Evolutionary conservation across 2,329 filamentous ascomycete species (phyloP).

Genomic region (Talaromyces sp.): DNA sequence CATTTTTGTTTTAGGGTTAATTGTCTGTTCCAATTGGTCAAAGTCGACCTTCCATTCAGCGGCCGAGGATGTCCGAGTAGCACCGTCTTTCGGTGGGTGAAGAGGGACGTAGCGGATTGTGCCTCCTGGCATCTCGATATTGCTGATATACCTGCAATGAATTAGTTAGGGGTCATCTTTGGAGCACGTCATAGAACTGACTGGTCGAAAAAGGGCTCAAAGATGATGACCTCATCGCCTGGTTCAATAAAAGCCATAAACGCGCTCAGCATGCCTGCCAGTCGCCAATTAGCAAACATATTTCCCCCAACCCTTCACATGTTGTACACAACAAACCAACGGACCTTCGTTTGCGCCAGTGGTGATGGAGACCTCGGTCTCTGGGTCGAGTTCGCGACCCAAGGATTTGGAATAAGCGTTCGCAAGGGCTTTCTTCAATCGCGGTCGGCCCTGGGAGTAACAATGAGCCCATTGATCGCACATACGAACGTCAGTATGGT

Average conservation of each 20-base stretch:
- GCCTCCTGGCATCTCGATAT: conserved; percentile 97
- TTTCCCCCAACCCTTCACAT: neutral
- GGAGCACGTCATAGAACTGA: conserved; percentile 43
- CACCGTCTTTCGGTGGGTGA: conserved; percentile 77
- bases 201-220: conserved; percentile 99
- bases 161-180: neutral
- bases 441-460: conserved; percentile 63
- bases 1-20: conserved; percentile 90
- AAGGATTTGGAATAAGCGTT: conserved; percentile 89
- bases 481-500: neutral
- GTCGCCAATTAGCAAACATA: neutral
- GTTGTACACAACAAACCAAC: neutral
- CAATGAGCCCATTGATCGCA: neutral
- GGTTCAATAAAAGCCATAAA: conserved; percentile 97
- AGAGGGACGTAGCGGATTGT: conserved; percentile 94
- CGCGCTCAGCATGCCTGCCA: conserved; percentile 76
- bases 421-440: conserved; percentile 87
- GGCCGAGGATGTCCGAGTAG: conserved; percentile 72
- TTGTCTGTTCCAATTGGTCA: conserved; percentile 70
- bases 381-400: conserved; percentile 73
- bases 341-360: conserved; percentile 55
- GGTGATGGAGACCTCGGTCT: conserved; percentile 91
- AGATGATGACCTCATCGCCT: conserved; percentile 94
- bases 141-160: conserved; percentile 70
- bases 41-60: conserved; percentile 86